phyloP scores from a whole-genome alignment of 495 filamentous ascomycete species.

The Glutinoglossum americanum region DNA sequence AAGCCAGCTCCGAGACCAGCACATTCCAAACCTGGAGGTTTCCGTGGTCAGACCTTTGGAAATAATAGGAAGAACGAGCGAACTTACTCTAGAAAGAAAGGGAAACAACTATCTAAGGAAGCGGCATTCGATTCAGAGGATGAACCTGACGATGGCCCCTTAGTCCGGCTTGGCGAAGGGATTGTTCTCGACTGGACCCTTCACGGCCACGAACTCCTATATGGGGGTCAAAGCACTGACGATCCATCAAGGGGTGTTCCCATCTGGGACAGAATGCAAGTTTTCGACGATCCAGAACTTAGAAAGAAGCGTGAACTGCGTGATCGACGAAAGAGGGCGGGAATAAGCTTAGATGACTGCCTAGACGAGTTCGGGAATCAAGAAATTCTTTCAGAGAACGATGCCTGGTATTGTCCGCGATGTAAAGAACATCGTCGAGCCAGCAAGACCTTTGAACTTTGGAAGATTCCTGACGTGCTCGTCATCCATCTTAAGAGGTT shows the following conservation, averaged over 20 bases:
- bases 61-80: neutral
- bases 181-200: conserved; percentile 68
- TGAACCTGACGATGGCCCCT: conserved; percentile 28
- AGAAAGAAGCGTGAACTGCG: conserved; percentile 36
- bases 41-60: neutral
- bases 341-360: conserved; percentile 74
- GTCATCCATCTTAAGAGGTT: conserved; percentile 93
- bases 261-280: conserved; percentile 29
- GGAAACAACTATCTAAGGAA: neutral
- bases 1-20: neutral
- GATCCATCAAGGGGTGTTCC: conserved; percentile 28
- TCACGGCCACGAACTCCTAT: conserved; percentile 44
- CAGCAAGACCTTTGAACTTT: conserved; percentile 88
- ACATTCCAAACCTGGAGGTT: neutral
- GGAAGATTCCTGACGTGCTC: conserved; percentile 87
- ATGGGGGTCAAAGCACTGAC: conserved; percentile 25
- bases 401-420: conserved; percentile 89
- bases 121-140: conserved; percentile 5
- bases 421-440: conserved; percentile 86
- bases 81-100: neutral
- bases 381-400: conserved; percentile 78
- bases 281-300: conserved; percentile 44
- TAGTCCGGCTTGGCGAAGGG: conserved; percentile 57
- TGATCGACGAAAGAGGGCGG: conserved; percentile 38
- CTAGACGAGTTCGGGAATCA: conserved; percentile 83